Evolutionary conservation across 2,329 filamentous ascomycete genomes (phyloP).

Genomic region (Fusarium torreyae): DNA sequence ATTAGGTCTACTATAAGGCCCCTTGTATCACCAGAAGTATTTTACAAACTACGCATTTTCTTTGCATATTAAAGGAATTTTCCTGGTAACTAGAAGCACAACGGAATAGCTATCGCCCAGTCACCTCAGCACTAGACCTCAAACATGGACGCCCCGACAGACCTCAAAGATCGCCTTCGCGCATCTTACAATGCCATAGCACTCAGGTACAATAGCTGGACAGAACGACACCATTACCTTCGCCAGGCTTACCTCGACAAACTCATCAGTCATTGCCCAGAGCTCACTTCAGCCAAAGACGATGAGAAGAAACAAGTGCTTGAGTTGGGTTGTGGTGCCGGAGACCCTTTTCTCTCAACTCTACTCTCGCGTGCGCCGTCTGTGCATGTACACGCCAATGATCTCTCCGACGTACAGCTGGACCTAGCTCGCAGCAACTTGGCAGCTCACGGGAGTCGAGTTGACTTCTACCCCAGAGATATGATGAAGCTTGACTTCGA

Average conservation of each 20-base stretch:
- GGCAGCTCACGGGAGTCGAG: not conserved
- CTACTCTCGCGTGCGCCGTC: not conserved
- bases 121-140: no score
- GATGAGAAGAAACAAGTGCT: not conserved
- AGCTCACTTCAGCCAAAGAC: not conserved
- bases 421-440: slow-evolving; percentile 13
- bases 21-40: no score
- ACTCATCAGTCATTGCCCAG: not conserved
- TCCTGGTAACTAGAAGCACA: no score
- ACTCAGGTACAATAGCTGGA: slow-evolving; percentile 34
- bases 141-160: not conserved
- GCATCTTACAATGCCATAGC: slow-evolving; percentile 24
- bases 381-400: slow-evolving; percentile 20
- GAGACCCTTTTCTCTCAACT: slow-evolving; percentile 14
- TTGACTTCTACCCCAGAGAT: not conserved
- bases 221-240: slow-evolving; percentile 9
- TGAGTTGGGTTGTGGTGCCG: slow-evolving; percentile 31
- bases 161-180: slow-evolving; percentile 12
- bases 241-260: slow-evolving; percentile 7
- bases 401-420: slow-evolving; percentile 21
- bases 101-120: no score
- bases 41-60: no score
- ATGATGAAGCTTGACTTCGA: slow-evolving; percentile 31
- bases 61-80: no score
- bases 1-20: no score